These are phyloP conservation scores for Xylaria flabelliformis DNA, from an alignment of 495 filamentous ascomycete species.

Conservation along the genomic window DNA sequence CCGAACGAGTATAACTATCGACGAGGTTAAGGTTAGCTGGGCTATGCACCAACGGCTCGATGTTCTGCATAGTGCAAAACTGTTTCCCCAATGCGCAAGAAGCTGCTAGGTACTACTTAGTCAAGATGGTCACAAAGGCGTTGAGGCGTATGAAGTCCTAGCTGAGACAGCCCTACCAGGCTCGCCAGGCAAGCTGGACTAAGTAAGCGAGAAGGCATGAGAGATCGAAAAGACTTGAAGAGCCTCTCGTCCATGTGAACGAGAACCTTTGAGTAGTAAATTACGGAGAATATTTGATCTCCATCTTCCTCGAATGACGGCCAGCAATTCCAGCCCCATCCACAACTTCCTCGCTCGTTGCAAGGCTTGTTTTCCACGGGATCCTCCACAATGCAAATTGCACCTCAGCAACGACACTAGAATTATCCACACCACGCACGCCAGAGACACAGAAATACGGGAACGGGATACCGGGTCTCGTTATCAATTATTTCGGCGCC, in stretches of 20 bases:
- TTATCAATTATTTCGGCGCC: not conserved
- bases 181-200: not conserved
- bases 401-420: slow-evolving; percentile 3
- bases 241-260: slow-evolving; percentile 4
- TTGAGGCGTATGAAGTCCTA: slow-evolving; percentile 24
- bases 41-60: not conserved
- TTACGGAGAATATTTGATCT: not conserved
- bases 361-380: not conserved
- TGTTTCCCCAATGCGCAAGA: not conserved
- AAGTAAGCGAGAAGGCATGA: slow-evolving; percentile 17
- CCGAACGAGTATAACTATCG: not conserved
- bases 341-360: slow-evolving; percentile 1
- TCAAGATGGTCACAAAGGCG: slow-evolving; percentile 1
- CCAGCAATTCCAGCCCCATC: not conserved
- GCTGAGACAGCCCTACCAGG: slow-evolving; percentile 29
- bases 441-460: not conserved
- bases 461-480: slow-evolving; percentile 8
- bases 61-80: not conserved
- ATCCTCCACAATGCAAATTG: not conserved
- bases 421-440: not conserved
- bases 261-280: not conserved
- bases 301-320: not conserved
- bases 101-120: not conserved
- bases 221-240: slow-evolving; percentile 4
- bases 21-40: not conserved